Evolutionary conservation across 352 stramenopile species (phyloP).

Genomic region (Phytopythium kandeliae): DNA sequence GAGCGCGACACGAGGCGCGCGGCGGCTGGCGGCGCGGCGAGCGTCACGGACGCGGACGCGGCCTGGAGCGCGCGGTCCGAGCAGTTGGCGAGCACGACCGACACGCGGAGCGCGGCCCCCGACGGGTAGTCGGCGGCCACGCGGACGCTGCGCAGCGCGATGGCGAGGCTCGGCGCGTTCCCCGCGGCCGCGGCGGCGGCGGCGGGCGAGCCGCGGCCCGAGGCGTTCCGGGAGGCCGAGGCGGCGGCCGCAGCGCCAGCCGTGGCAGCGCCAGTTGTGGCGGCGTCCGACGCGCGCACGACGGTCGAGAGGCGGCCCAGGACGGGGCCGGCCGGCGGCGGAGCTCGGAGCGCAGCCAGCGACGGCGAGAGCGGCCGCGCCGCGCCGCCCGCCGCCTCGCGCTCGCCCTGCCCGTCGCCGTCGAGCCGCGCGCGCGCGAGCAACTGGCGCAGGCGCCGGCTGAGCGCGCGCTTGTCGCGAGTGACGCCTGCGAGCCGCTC

Average conservation of each 20-base stretch:
- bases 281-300: background rate
- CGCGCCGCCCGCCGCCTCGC: background rate
- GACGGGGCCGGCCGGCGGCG: background rate
- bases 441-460: conserved; percentile 24
- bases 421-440: conserved; percentile 25
- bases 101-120: background rate
- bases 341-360: too few relatives aligned
- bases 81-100: background rate
- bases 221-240: too few relatives aligned
- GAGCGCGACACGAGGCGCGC: background rate
- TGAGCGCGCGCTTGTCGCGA: conserved; percentile 34
- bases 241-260: too few relatives aligned
- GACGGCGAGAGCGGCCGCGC: background rate
- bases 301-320: background rate
- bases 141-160: background rate
- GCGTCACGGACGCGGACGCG: background rate
- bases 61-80: background rate
- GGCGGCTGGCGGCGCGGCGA: background rate
- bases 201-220: too few relatives aligned
- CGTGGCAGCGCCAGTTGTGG: too few relatives aligned
- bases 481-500: conserved; percentile 33
- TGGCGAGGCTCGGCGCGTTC: background rate
- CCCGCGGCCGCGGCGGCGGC: too few relatives aligned
- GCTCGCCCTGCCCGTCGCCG: background rate
- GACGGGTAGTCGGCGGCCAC: background rate